Evolutionary conservation across 2,329 filamentous ascomycete genomes (phyloP).

Genomic region (Lecanicillium sp.): DNA sequence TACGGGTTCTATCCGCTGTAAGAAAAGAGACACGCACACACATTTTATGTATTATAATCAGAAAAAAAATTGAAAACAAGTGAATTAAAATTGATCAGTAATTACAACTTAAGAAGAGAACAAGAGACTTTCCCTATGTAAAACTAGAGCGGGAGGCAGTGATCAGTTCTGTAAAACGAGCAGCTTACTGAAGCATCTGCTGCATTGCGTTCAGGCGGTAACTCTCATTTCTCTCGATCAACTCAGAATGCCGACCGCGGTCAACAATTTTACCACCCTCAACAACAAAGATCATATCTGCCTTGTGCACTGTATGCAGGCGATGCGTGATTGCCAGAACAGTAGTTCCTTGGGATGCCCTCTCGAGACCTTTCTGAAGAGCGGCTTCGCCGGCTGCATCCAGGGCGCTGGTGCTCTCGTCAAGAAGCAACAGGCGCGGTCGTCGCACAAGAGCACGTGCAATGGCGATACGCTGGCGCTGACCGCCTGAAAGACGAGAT

Average conservation of each 20-base stretch:
- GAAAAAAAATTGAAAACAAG: too few species aligned
- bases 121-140: too few species aligned
- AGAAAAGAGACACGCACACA: too few species aligned
- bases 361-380: slow-evolving; percentile 55
- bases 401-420: slow-evolving; percentile 68
- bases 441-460: slow-evolving; percentile 60
- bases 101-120: too few species aligned
- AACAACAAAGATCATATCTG: slow-evolving; percentile 37
- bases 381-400: slow-evolving; percentile 55
- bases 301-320: slow-evolving; percentile 37
- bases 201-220: slow-evolving; percentile 24
- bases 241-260: slow-evolving; percentile 15
- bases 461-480: slow-evolving; percentile 64
- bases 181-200: too few species aligned
- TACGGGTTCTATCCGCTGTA: too few species aligned
- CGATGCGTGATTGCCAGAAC: slow-evolving; percentile 42
- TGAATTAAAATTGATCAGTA: too few species aligned
- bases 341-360: slow-evolving; percentile 34
- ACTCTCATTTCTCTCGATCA: slow-evolving; percentile 14
- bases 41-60: too few species aligned
- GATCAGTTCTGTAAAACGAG: too few species aligned
- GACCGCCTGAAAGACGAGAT: slow-evolving; percentile 61
- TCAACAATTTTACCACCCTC: slow-evolving; percentile 9
- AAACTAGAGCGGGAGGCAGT: too few species aligned
- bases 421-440: slow-evolving; percentile 61